Percentiles rank a stretch among this genome's conserved stretches.
phyloP scores from a whole-genome alignment of 2,329 filamentous ascomycete genomes.

The Ascomycota sp. region DNA sequence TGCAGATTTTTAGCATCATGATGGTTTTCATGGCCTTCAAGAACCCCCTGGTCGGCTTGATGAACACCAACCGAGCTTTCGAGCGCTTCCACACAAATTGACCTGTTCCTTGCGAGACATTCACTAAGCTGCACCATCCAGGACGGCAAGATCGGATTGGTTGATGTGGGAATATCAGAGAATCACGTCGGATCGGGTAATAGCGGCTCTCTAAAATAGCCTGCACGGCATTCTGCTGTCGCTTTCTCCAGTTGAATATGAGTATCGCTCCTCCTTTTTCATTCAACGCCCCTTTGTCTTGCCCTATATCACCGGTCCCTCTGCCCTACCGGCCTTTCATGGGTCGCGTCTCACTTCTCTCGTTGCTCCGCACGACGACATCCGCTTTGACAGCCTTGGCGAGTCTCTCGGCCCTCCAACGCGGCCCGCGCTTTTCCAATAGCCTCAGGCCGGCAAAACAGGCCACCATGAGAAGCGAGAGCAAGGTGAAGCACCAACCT shows the following conservation, averaged over 20 bases:
- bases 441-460: slow-evolving; percentile 28
- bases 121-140: slow-evolving; percentile 13
- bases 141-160: slow-evolving; percentile 93
- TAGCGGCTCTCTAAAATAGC: slow-evolving; percentile 23
- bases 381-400: slow-evolving; percentile 7
- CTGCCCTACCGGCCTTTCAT: too few species aligned
- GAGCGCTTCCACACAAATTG: slow-evolving; percentile 62
- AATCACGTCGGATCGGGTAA: slow-evolving; percentile 43
- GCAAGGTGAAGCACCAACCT: slow-evolving; percentile 42
- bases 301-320: too few species aligned
- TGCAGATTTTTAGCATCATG: slow-evolving; percentile 99
- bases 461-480: slow-evolving; percentile 27
- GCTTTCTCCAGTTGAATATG: too few species aligned
- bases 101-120: background rate
- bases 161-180: slow-evolving; percentile 79
- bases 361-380: background rate
- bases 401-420: slow-evolving; percentile 29
- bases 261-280: too few species aligned
- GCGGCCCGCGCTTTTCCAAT: slow-evolving; percentile 25
- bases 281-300: too few species aligned
- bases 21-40: slow-evolving; percentile 99
- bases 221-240: too few species aligned
- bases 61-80: slow-evolving; percentile 74
- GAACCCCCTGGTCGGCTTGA: slow-evolving; percentile 69
- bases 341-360: background rate